Conservation (phyloP, 2,329 filamentous ascomycete genomes). For the Clonostachys sp. region DNA sequence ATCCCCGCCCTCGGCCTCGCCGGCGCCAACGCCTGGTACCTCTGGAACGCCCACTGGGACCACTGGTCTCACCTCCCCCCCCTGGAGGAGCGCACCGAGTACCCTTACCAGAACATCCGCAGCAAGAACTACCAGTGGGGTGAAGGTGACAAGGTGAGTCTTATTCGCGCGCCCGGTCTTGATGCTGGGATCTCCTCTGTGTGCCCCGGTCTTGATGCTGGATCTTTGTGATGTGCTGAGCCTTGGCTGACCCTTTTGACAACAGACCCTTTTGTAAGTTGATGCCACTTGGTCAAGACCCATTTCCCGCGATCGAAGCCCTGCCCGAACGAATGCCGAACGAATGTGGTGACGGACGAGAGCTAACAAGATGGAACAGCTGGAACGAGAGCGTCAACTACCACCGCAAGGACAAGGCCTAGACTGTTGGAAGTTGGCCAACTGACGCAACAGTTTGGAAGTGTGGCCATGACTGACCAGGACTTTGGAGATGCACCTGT, state of each 20-base stretch:
- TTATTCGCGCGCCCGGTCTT: too few species aligned
- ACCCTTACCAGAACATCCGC: slow-evolving; percentile 97
- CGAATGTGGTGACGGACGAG: too few species aligned
- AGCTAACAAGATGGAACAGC: slow-evolving; percentile 35
- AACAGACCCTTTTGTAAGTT: slow-evolving; percentile 63
- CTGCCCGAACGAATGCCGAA: neutral
- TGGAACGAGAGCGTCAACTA: slow-evolving; percentile 97
- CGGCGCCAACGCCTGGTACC: slow-evolving; percentile 76
- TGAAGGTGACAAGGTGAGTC: slow-evolving; percentile 85
- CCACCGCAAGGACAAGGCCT: slow-evolving; percentile 82
- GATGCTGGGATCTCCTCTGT: too few species aligned
- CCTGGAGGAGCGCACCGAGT: slow-evolving; percentile 86
- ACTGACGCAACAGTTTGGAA: neutral
- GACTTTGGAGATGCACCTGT: neutral
- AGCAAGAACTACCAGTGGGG: slow-evolving; percentile 95
- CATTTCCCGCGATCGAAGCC: neutral
- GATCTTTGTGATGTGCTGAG: slow-evolving; percentile 1
- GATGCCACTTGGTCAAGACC: neutral
- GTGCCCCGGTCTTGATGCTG: neutral
- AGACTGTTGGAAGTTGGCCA: too few species aligned
- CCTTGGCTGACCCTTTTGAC: slow-evolving; percentile 14
- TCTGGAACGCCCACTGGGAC: slow-evolving; percentile 97
- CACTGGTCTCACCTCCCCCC: slow-evolving; percentile 84
- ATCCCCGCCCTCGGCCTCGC: slow-evolving; percentile 70
- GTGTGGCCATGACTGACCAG: neutral